phyloP scores from a whole-genome alignment of 768 basidiomycete species.

The Kwoniella dejecticola region DNA sequence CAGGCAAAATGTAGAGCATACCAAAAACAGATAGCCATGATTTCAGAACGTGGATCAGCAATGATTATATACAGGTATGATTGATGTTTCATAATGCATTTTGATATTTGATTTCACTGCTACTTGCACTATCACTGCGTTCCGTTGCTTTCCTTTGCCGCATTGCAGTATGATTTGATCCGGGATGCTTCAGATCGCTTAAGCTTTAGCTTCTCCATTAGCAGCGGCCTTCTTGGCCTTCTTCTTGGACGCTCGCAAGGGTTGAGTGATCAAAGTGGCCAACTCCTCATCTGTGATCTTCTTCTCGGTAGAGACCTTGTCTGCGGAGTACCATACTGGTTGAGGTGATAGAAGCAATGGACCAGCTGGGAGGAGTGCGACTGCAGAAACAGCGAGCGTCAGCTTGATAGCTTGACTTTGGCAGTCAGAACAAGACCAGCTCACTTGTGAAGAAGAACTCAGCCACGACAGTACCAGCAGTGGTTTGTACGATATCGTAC shows the following conservation, averaged over 20 bases:
- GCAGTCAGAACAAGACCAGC: conserved; percentile 13
- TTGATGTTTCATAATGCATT: no score
- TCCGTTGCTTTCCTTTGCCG: not conserved
- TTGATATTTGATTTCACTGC: no score
- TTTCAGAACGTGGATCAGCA: no score
- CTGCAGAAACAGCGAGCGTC: conserved; percentile 38
- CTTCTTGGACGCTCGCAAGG: conserved; percentile 86
- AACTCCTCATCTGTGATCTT: conserved; percentile 84
- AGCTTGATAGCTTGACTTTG: not conserved
- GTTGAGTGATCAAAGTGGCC: conserved; percentile 74
- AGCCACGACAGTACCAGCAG: conserved; percentile 79
- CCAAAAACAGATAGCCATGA: no score
- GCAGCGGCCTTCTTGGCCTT: conserved; percentile 77
- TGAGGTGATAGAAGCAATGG: conserved; percentile 83
- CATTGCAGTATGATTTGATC: not conserved
- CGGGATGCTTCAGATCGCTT: not conserved
- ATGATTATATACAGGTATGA: no score
- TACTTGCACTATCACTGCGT: no score
- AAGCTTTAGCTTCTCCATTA: conserved; percentile 48
- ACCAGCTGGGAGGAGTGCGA: conserved; percentile 86
- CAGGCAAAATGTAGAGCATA: no score
- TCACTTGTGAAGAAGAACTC: conserved; percentile 87
- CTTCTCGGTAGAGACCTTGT: conserved; percentile 85
- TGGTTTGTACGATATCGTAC: conserved; percentile 92
- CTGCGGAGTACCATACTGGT: conserved; percentile 87